These are phyloP conservation scores for Penicillium sp. DNA, from an alignment of 2,329 filamentous ascomycete genomes.

Conservation along the genomic window DNA sequence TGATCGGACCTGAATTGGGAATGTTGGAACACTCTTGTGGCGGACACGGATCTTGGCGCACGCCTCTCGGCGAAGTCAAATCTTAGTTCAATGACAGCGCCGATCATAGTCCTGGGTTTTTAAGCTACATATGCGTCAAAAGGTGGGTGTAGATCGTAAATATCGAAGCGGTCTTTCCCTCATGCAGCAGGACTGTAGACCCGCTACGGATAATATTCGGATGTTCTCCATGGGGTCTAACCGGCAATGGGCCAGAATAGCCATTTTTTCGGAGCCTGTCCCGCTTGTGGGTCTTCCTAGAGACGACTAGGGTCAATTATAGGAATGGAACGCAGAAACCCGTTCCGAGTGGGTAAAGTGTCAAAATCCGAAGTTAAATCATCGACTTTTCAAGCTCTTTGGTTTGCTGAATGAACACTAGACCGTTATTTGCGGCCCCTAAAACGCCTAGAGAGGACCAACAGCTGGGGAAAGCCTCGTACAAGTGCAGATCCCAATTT, in stretches of 20 bases:
- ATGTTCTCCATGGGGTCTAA: not conserved
- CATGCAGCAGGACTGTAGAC: not conserved
- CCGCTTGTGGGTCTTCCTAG: not conserved
- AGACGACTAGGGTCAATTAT: not conserved
- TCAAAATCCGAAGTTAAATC: constrained; percentile 15
- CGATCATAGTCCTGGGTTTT: constrained; percentile 2
- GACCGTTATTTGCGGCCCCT: not conserved
- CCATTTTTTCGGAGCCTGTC: not conserved
- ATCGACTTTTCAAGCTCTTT: constrained; percentile 7
- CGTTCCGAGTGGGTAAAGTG: constrained; percentile 3
- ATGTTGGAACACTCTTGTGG: not conserved
- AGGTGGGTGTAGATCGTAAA: not conserved
- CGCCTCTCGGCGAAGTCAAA: not conserved
- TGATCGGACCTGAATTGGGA: constrained; percentile 2
- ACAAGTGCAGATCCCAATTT: constrained; percentile 14
- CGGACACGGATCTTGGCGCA: not conserved
- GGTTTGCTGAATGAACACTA: not conserved
- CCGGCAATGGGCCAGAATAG: not conserved
- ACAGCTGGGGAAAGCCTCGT: constrained; percentile 5
- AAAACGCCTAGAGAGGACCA: not conserved
- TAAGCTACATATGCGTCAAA: not conserved
- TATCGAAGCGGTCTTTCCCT: constrained; percentile 3
- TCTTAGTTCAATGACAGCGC: constrained; percentile 8
- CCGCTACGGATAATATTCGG: not conserved
- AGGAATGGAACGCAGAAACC: not conserved